These are phyloP conservation scores for Alternaria hordeiaustralica DNA, from an alignment of 2,329 filamentous ascomycete genomes.

Conservation along the genomic window DNA sequence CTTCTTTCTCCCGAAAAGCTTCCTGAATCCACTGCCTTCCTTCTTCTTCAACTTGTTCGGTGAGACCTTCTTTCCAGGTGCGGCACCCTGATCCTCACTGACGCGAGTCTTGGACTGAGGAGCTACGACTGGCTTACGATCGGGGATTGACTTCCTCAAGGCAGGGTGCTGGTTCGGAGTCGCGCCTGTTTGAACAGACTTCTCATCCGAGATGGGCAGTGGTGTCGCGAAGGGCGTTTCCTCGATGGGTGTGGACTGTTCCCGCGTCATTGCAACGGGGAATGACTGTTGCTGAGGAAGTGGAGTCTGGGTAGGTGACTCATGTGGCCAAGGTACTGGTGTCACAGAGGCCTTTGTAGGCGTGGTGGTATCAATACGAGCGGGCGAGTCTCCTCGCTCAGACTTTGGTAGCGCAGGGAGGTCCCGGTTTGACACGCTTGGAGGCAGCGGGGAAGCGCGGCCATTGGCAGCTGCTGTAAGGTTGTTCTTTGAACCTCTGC, in stretches of 20 bases:
- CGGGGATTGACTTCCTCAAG: conserved; percentile 44
- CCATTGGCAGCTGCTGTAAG: conserved; percentile 46
- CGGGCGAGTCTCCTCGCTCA: conserved; percentile 37
- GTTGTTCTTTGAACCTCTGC: conserved; percentile 66
- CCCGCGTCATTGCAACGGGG: conserved; percentile 1
- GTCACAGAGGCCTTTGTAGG: conserved; percentile 41
- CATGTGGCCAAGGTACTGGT: conserved; percentile 38
- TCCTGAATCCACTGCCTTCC: conserved; percentile 48
- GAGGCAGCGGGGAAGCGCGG: conserved; percentile 33
- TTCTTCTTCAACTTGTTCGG: conserved; percentile 49
- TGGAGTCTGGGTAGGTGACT: conserved; percentile 34
- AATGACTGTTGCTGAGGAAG: conserved; percentile 41
- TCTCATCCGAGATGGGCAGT: conserved; percentile 36
- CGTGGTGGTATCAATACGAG: conserved; percentile 24
- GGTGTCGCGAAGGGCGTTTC: conserved; percentile 9
- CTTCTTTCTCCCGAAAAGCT: conserved; percentile 51
- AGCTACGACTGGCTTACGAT: conserved; percentile 21
- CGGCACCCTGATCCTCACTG: conserved; percentile 28
- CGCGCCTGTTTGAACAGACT: conserved; percentile 24
- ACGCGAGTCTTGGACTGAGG: conserved; percentile 19
- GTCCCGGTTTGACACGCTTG: conserved; percentile 45
- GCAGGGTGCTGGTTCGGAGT: conserved; percentile 52
- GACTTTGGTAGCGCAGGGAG: conserved; percentile 52
- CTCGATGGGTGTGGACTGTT: neutral
- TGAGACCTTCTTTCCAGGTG: conserved; percentile 35